Evolutionary conservation across 768 basidiomycete species (phyloP).

Genomic region (Mrakia blollopis): DNA sequence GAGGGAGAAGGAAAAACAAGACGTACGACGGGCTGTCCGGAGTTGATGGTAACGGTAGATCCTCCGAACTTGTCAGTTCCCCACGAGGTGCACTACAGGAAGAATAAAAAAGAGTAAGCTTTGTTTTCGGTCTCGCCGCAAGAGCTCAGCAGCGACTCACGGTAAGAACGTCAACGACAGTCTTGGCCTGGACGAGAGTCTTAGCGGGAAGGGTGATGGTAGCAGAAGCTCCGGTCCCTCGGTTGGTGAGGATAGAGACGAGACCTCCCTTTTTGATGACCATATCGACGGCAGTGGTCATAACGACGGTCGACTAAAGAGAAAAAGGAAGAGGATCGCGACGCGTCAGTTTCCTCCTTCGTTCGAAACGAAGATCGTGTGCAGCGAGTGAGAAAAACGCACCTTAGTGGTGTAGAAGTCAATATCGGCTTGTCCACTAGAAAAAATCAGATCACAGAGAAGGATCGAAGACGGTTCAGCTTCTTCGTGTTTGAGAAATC

Average conservation of each 20-base stretch:
- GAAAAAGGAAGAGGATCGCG: neutral
- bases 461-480: no score
- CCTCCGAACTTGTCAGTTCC: slow-evolving; percentile 25
- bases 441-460: neutral
- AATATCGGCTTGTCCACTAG: slow-evolving; percentile 3
- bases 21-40: slow-evolving; percentile 11
- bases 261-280: slow-evolving; percentile 26
- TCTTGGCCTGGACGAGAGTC: slow-evolving; percentile 8
- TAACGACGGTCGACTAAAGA: slow-evolving; percentile 18
- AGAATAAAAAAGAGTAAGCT: no score
- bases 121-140: no score
- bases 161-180: slow-evolving; percentile 29
- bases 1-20: neutral
- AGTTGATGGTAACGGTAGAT: slow-evolving; percentile 17
- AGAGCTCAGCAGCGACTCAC: no score
- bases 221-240: slow-evolving; percentile 18
- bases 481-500: no score
- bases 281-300: slow-evolving; percentile 12
- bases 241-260: slow-evolving; percentile 29
- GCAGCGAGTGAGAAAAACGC: neutral
- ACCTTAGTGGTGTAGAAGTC: slow-evolving; percentile 27
- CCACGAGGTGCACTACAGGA: slow-evolving; percentile 27
- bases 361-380: neutral
- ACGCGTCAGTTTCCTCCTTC: neutral
- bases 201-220: slow-evolving; percentile 4